A percentile compares a stretch with the other conserved stretches of the same genome.
These are phyloP conservation scores for Amanita brunnescens DNA, from an alignment of 768 basidiomycete species.

Conservation along the genomic window DNA sequence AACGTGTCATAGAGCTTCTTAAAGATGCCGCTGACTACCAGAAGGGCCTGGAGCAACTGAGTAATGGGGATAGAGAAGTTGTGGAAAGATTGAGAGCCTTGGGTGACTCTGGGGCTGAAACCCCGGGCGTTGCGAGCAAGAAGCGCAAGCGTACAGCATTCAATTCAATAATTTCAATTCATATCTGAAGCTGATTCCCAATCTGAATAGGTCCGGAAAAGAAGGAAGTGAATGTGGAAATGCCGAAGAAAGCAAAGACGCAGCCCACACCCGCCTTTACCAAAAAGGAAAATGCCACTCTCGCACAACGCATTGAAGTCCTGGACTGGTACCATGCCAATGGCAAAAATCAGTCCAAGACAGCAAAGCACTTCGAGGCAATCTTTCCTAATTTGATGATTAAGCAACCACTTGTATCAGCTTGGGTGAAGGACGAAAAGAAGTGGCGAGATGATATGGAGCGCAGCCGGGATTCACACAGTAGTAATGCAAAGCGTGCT, in stretches of 20 bases:
- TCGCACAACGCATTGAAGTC: slow-evolving; percentile 26
- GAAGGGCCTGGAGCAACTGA: slow-evolving; percentile 6
- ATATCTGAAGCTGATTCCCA: neutral
- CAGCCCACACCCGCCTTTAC: neutral
- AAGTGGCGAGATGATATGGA: neutral
- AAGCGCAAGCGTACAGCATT: neutral
- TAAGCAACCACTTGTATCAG: neutral
- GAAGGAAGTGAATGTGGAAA: neutral
- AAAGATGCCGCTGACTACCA: slow-evolving; percentile 16
- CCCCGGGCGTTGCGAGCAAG: neutral
- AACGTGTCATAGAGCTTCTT: slow-evolving; percentile 13
- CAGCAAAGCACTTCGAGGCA: slow-evolving; percentile 20
- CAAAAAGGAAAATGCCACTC: slow-evolving; percentile 22
- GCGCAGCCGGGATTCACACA: no score
- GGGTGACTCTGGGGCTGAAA: neutral
- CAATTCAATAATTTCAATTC: neutral
- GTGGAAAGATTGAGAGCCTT: neutral
- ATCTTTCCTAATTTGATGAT: slow-evolving; percentile 23
- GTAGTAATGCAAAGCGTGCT: slow-evolving; percentile 17
- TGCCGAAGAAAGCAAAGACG: slow-evolving; percentile 1
- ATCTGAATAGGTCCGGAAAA: slow-evolving; percentile 1
- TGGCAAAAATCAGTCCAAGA: slow-evolving; percentile 23
- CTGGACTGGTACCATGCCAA: slow-evolving; percentile 28
- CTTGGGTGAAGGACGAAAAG: neutral
- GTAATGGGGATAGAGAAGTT: neutral